Conservation (phyloP, 768 basidiomycete species). For the Tulasnella sp. region DNA sequence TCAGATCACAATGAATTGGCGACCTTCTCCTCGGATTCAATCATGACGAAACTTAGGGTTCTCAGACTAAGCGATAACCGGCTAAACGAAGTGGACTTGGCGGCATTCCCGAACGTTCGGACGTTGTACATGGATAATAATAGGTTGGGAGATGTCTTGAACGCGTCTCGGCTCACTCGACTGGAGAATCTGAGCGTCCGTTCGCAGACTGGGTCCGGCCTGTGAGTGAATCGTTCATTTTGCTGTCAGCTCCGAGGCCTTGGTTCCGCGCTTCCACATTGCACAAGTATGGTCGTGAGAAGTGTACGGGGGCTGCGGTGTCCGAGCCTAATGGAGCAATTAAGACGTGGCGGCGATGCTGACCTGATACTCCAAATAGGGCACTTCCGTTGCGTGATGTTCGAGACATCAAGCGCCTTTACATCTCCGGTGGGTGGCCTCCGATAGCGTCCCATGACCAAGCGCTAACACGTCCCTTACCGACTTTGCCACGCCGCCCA, state of each 20-base stretch:
- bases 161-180: conserved; percentile 48
- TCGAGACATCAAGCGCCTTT: too few species aligned
- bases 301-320: too few species aligned
- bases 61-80: conserved; percentile 80
- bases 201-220: conserved; percentile 68
- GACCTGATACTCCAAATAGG: too few species aligned
- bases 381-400: too few species aligned
- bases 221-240: conserved; percentile 48
- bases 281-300: too few species aligned
- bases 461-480: too few species aligned
- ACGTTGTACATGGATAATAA: conserved; percentile 94
- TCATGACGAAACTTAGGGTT: conserved; percentile 67
- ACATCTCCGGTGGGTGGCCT: too few species aligned
- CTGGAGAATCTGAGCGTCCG: conserved; percentile 88
- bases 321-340: too few species aligned
- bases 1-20: conserved; percentile 67
- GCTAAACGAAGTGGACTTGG: conserved; percentile 47
- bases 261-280: too few species aligned
- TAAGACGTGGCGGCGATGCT: too few species aligned
- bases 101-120: conserved; percentile 58
- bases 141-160: conserved; percentile 28
- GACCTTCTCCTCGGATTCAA: conserved; percentile 35
- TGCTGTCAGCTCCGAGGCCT: background rate
- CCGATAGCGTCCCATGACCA: too few species aligned
- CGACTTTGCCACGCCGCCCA: too few species aligned